phyloP scores from a whole-genome alignment of 2,329 filamentous ascomycete genomes.

The Aspergillus ochraceoroseus region DNA sequence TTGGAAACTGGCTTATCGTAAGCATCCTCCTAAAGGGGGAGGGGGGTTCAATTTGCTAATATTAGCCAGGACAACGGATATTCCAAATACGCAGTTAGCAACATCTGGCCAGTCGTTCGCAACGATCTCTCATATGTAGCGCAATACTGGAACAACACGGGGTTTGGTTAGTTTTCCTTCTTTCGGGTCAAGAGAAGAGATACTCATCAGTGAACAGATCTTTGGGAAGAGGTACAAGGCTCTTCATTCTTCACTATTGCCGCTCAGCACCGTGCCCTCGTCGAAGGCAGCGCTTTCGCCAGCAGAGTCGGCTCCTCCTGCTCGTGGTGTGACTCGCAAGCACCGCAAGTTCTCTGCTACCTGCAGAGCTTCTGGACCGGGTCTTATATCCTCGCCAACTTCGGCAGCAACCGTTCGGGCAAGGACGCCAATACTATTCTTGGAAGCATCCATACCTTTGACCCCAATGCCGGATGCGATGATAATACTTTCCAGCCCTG shows the following conservation, averaged over 20 bases:
- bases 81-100: slow-evolving; percentile 48
- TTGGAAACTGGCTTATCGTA: slow-evolving; percentile 64
- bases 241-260: slow-evolving; percentile 75
- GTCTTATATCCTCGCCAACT: slow-evolving; percentile 61
- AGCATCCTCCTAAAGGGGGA: slow-evolving; percentile 1
- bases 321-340: slow-evolving; percentile 57
- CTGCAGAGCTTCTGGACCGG: slow-evolving; percentile 68
- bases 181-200: too few species aligned
- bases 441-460: slow-evolving; percentile 43
- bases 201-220: slow-evolving; percentile 39
- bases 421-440: slow-evolving; percentile 67
- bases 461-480: slow-evolving; percentile 33
- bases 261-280: slow-evolving; percentile 60
- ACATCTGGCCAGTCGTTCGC: slow-evolving; percentile 67
- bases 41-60: too few species aligned
- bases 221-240: slow-evolving; percentile 77
- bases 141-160: slow-evolving; percentile 50
- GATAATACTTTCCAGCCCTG: slow-evolving; percentile 64
- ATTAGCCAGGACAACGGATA: slow-evolving; percentile 50
- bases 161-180: slow-evolving; percentile 48
- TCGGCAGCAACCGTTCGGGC: slow-evolving; percentile 59
- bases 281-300: slow-evolving; percentile 60
- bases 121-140: slow-evolving; percentile 70
- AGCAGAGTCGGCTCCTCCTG: slow-evolving; percentile 58
- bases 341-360: slow-evolving; percentile 68